Percentiles rank a stretch among this genome's conserved stretches.
Evolutionary conservation across 768 basidiomycete genomes (phyloP).

Genomic region (Xerocomellus amylosporus): DNA sequence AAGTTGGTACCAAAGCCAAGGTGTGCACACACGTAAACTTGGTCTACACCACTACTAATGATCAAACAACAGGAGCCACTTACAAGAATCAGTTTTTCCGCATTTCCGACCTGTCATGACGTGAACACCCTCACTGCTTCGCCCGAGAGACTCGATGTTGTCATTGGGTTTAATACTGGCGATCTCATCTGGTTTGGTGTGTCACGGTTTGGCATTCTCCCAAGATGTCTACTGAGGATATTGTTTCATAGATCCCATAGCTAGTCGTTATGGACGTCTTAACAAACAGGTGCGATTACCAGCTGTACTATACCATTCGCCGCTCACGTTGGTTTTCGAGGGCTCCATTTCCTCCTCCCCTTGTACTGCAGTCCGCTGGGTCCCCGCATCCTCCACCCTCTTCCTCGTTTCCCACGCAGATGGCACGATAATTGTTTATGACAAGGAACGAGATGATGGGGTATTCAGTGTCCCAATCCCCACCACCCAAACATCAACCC

Average conservation of each 20-base stretch:
- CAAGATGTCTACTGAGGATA: slow-evolving; percentile 1
- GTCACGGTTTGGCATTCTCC: slow-evolving; percentile 19
- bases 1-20: slow-evolving; percentile 81
- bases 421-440: slow-evolving; percentile 85
- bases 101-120: slow-evolving; percentile 88
- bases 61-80: slow-evolving; percentile 72
- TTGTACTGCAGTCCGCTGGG: slow-evolving; percentile 90
- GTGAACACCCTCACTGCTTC: slow-evolving; percentile 78
- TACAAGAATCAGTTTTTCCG: slow-evolving; percentile 79
- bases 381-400: slow-evolving; percentile 72
- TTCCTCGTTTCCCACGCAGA: slow-evolving; percentile 89
- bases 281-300: slow-evolving; percentile 68
- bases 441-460: slow-evolving; percentile 89
- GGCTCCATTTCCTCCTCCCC: slow-evolving; percentile 78
- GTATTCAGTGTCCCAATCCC: slow-evolving; percentile 65
- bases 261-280: slow-evolving; percentile 76
- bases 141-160: slow-evolving; percentile 75
- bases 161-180: slow-evolving; percentile 93
- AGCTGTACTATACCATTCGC: background rate
- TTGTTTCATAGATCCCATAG: slow-evolving; percentile 61
- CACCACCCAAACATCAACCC: slow-evolving; percentile 24
- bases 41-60: slow-evolving; percentile 6
- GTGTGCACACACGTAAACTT: slow-evolving; percentile 39
- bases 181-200: slow-evolving; percentile 94
- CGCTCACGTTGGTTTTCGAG: slow-evolving; percentile 33